Base-by-base conservation (phyloP, 768 basidiomycete species). In the Boletus sp. region DNA sequence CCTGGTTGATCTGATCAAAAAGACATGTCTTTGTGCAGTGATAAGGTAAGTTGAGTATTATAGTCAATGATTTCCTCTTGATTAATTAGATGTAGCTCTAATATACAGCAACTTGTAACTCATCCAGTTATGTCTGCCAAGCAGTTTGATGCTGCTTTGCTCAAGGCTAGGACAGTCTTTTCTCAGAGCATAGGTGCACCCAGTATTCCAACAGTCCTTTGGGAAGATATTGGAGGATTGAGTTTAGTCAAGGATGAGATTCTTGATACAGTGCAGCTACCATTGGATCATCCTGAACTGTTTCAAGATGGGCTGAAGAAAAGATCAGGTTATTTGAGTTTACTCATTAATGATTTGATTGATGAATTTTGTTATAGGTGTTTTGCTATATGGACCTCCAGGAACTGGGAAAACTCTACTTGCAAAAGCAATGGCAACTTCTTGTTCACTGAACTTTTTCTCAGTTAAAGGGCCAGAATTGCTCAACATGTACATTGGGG, bases 401-500 rank as follows among this genome's bases (percentile, higher is more conserved):
- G 95, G 95, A 29, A 98, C 95, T 2, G 95, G 95, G 2, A 98
- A 98, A 72, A 98, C 95, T 0, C 73, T 98, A 7, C 83, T 98
- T 46, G 95, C 95, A 9, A 98, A 98, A 73, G 95, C 95, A 11
- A 94, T 98, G 40, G 95, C 95, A 24, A 97, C 94, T 1, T 92
- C 93, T 3, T 97, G 90, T 70, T 89, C 93, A 28, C 80, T 97
- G 62, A 97, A 97, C 71, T 97, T 98, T 73, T 89, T 98, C 75
- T 95, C 93, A n/a, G 85, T 97, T 65, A 97, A 98, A 71, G 95
- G 95, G 0, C 95, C 95, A 4, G 95, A 98, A 67, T 75, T 98
- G 37, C 82, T 97, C 50, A 96, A 96, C 74, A 98, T 98, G 95
- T 98, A 96, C 73, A 96, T 98, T 64, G 95, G 95, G 56, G 95